Percentiles rank a stretch among this genome's conserved stretches.
phyloP scores from a whole-genome alignment of 2,329 filamentous ascomycete genomes.

The Aspergillus ibericus region DNA sequence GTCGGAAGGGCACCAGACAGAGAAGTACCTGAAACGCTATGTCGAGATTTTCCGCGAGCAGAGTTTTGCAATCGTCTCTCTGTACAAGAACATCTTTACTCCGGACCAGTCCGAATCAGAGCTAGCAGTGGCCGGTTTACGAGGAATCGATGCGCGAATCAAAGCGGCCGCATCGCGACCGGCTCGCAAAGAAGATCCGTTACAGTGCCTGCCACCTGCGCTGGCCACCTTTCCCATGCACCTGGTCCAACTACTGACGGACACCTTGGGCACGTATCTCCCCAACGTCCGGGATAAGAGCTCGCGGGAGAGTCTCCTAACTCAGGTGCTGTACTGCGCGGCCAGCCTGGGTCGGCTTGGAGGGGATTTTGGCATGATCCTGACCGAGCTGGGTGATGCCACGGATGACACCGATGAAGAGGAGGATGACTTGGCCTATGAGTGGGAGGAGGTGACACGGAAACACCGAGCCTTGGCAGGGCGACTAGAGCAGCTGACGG shows the following conservation, averaged over 20 bases:
- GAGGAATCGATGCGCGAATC: constrained; percentile 29
- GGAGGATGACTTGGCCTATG: constrained; percentile 49
- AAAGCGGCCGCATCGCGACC: constrained; percentile 25
- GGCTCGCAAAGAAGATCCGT: constrained; percentile 29
- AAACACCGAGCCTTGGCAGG: constrained; percentile 84
- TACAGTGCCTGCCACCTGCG: constrained; percentile 66
- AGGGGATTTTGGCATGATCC: constrained; percentile 86
- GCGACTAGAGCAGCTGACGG: constrained; percentile 50
- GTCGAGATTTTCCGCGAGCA: constrained; percentile 98
- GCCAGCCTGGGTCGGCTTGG: constrained; percentile 86
- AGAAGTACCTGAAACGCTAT: constrained; percentile 90
- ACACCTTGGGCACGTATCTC: constrained; percentile 73
- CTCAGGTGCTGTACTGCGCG: constrained; percentile 90
- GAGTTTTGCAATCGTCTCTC: constrained; percentile 90
- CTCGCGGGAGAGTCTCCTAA: constrained; percentile 81
- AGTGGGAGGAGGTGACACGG: constrained; percentile 88
- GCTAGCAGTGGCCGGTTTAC: constrained; percentile 25
- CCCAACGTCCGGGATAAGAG: constrained; percentile 78
- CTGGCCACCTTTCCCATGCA: constrained; percentile 82
- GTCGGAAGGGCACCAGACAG: constrained; percentile 78
- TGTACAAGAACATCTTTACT: constrained; percentile 88
- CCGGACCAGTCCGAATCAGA: constrained; percentile 49
- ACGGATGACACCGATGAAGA: constrained; percentile 33
- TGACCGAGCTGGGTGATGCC: constrained; percentile 59
- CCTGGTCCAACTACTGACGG: constrained; percentile 75